phyloP scores from a whole-genome alignment of 2,329 filamentous ascomycete genomes.

The Colletotrichum liaoningense region DNA sequence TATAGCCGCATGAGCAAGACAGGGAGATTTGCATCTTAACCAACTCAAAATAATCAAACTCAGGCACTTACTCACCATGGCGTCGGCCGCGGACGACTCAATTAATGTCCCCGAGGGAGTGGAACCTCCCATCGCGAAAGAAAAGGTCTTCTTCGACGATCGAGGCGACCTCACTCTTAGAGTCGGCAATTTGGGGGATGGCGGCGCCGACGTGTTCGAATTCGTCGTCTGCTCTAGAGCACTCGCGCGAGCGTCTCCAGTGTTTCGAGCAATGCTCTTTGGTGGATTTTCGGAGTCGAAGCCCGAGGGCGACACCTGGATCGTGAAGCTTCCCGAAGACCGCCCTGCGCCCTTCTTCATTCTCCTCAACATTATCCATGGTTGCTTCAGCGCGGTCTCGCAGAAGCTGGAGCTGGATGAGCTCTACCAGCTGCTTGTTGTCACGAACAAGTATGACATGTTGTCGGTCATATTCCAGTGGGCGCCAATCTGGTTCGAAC shows the following conservation, averaged over 20 bases:
- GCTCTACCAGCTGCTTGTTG: neutral
- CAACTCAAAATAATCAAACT: too few relatives aligned
- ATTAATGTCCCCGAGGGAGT: too few relatives aligned
- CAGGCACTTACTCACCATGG: too few relatives aligned
- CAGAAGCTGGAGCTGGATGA: neutral
- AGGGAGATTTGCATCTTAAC: too few relatives aligned
- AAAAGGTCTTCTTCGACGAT: too few relatives aligned
- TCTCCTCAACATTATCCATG: neutral
- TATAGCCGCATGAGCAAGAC: too few relatives aligned
- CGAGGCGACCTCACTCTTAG: too few relatives aligned
- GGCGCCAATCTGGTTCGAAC: neutral
- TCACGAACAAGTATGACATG: neutral
- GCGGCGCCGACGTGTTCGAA: too few relatives aligned
- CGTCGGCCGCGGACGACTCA: too few relatives aligned
- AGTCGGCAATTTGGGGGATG: too few relatives aligned
- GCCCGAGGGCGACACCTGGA: neutral
- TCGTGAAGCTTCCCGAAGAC: neutral
- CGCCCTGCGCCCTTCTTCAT: neutral
- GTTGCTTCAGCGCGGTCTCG: neutral
- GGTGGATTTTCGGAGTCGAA: neutral
- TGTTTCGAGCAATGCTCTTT: conserved; percentile 18
- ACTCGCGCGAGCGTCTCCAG: neutral
- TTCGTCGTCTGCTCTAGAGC: neutral
- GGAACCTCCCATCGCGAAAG: too few relatives aligned
- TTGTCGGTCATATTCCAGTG: too few relatives aligned